These are phyloP conservation scores for Hemileccinum rubropunctum DNA, from an alignment of 768 basidiomycete species.

Conservation along the genomic window DNA sequence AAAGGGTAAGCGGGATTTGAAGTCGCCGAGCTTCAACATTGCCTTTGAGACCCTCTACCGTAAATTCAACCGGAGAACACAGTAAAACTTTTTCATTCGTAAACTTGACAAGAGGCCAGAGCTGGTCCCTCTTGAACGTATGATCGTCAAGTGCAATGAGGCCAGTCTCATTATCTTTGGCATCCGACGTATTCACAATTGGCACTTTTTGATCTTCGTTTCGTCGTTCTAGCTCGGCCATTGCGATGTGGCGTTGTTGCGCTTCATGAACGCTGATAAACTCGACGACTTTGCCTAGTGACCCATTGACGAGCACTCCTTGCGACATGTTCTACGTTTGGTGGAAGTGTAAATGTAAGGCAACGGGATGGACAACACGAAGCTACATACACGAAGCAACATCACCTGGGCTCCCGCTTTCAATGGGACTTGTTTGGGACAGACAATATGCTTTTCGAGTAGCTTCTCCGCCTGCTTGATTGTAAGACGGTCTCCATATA, in stretches of 20 bases:
- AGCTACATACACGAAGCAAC: slow-evolving; percentile 41
- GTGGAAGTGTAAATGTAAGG: not conserved
- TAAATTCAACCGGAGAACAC: slow-evolving; percentile 34
- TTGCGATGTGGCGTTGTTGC: slow-evolving; percentile 17
- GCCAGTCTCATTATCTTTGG: not conserved
- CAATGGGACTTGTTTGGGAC: slow-evolving; percentile 44
- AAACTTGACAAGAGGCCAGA: slow-evolving; percentile 38
- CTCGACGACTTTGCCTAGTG: slow-evolving; percentile 70
- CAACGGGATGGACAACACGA: not conserved
- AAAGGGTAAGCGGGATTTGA: slow-evolving; percentile 78
- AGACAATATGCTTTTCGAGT: slow-evolving; percentile 50
- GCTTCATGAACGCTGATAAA: slow-evolving; percentile 33
- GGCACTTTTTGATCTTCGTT: slow-evolving; percentile 5
- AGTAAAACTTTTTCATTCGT: slow-evolving; percentile 28
- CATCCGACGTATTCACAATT: not conserved
- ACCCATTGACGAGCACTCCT: slow-evolving; percentile 73
- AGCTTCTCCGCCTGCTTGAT: slow-evolving; percentile 28
- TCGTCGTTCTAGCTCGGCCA: slow-evolving; percentile 28
- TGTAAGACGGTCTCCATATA: slow-evolving; percentile 33
- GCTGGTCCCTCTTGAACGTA: slow-evolving; percentile 13
- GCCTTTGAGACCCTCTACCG: slow-evolving; percentile 33
- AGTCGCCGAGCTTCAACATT: slow-evolving; percentile 33
- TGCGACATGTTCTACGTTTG: slow-evolving; percentile 31
- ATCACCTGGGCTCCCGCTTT: slow-evolving; percentile 82
- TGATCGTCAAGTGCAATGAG: slow-evolving; percentile 18